Conservation (phyloP, 2,329 filamentous ascomycete species). For the Ceratocystiopsis sp. region DNA sequence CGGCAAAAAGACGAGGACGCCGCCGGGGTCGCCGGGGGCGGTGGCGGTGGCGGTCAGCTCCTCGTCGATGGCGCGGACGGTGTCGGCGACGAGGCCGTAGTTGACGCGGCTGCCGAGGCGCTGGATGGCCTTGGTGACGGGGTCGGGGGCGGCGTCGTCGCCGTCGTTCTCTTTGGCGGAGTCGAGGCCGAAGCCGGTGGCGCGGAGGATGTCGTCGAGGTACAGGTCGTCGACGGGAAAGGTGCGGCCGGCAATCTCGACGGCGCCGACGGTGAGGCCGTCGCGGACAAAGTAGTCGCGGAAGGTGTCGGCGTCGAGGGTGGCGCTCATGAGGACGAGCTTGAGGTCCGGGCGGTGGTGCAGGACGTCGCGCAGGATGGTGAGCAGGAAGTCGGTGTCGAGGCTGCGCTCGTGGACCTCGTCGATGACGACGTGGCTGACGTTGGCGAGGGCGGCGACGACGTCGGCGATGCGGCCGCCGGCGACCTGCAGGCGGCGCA, state of each 20-base stretch:
- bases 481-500: slow-evolving; percentile 80
- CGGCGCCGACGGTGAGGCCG: slow-evolving; percentile 51
- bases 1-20: slow-evolving; percentile 88
- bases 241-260: slow-evolving; percentile 79
- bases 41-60: slow-evolving; percentile 48
- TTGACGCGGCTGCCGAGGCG: slow-evolving; percentile 73
- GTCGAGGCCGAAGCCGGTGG: slow-evolving; percentile 51
- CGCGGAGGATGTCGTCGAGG: slow-evolving; percentile 68
- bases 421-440: slow-evolving; percentile 90
- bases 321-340: slow-evolving; percentile 90
- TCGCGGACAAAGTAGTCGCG: slow-evolving; percentile 63
- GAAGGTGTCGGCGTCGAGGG: slow-evolving; percentile 76
- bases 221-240: slow-evolving; percentile 83
- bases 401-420: slow-evolving; percentile 92
- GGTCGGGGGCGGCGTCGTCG: slow-evolving; percentile 17
- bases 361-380: slow-evolving; percentile 70
- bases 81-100: slow-evolving; percentile 69
- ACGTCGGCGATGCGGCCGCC: slow-evolving; percentile 68
- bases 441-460: slow-evolving; percentile 63
- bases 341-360: slow-evolving; percentile 61
- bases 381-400: slow-evolving; percentile 86
- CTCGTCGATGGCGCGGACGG: slow-evolving; percentile 64
- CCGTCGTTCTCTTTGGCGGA: neutral
- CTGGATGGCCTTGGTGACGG: slow-evolving; percentile 53
- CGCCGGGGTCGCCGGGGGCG: slow-evolving; percentile 42